Percentiles rank a stretch among this genome's conserved stretches.
Conservation (phyloP, 768 basidiomycete species). For the Suillus luteus region DNA sequence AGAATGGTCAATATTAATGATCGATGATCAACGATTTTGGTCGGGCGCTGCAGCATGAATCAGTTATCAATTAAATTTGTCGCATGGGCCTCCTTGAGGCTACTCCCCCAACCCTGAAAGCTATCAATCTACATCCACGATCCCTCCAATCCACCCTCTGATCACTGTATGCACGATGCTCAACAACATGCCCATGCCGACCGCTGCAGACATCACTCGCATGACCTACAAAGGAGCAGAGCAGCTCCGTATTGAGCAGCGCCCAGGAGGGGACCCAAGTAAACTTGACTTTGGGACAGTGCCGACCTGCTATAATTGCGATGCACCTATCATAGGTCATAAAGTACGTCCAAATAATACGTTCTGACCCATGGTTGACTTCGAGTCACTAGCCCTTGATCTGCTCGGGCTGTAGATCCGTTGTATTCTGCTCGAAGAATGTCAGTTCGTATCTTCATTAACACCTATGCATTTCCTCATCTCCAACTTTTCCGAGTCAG, state of each 20-base stretch:
- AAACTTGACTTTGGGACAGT: slow-evolving; percentile 30
- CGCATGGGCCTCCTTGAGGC: not conserved
- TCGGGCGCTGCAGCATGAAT: not conserved
- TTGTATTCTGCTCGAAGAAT: slow-evolving; percentile 34
- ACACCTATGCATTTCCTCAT: not conserved
- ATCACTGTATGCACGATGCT: slow-evolving; percentile 19
- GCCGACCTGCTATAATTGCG: slow-evolving; percentile 28
- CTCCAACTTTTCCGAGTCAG: slow-evolving; percentile 24
- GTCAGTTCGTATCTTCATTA: slow-evolving; percentile 12
- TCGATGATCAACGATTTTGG: not conserved
- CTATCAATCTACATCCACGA: not conserved
- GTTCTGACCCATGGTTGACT: not conserved
- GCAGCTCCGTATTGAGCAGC: slow-evolving; percentile 29
- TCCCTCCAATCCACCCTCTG: not conserved
- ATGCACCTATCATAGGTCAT: slow-evolving; percentile 15
- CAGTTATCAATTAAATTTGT: not conserved
- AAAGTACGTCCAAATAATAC: slow-evolving; percentile 21
- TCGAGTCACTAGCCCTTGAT: slow-evolving; percentile 24
- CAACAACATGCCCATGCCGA: slow-evolving; percentile 23
- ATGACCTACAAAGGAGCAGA: slow-evolving; percentile 32
- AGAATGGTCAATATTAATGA: not conserved
- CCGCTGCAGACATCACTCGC: slow-evolving; percentile 27
- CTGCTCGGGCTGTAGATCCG: slow-evolving; percentile 32
- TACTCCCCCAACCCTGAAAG: not conserved
- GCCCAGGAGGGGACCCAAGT: slow-evolving; percentile 30